A percentile compares a stretch with the other conserved stretches of the same genome.
Evolutionary conservation across 2,329 filamentous ascomycete genomes (phyloP).

Genomic region (Ophiognomonia clavigignenti-juglandacearum): DNA sequence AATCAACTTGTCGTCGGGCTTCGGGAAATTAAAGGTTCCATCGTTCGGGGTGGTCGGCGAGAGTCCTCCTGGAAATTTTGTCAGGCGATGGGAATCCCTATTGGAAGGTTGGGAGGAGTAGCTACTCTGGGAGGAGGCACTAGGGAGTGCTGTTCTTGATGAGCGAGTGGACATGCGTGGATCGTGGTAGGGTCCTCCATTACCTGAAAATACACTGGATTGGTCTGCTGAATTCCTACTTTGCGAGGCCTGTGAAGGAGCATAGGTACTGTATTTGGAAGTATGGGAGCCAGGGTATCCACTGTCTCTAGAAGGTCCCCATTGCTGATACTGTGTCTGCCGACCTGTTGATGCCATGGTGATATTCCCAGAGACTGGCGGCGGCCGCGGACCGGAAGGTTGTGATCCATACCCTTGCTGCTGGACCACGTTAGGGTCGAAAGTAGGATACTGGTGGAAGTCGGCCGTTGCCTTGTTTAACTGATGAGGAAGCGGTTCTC

Average conservation of each 20-base stretch:
- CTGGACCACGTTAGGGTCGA: conserved; percentile 49
- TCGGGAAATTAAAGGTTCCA: conserved; percentile 55
- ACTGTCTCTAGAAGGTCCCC: conserved; percentile 60
- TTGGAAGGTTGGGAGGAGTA: conserved; percentile 42
- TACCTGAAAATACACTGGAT: conserved; percentile 53
- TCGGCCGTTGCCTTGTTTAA: conserved; percentile 72
- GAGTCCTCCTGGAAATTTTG: conserved; percentile 42
- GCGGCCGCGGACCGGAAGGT: conserved; percentile 56
- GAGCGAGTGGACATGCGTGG: conserved; percentile 35
- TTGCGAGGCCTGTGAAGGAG: conserved; percentile 55
- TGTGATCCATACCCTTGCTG: conserved; percentile 45
- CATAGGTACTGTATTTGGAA: conserved; percentile 61
- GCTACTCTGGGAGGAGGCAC: conserved; percentile 52
- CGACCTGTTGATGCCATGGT: conserved; percentile 70
- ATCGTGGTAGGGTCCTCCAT: conserved; percentile 38
- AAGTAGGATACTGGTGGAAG: conserved; percentile 83
- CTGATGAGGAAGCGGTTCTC: conserved; percentile 77
- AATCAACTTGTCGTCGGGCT: conserved; percentile 73
- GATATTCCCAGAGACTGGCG: conserved; percentile 49
- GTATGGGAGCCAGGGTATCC: conserved; percentile 46
- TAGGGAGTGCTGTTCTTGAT: conserved; percentile 48
- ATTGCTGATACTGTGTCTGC: conserved; percentile 72
- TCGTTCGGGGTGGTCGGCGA: conserved; percentile 35
- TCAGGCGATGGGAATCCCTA: conserved; percentile 53
- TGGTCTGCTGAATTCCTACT: conserved; percentile 52